A percentile compares a stretch with the other conserved stretches of the same genome.
Evolutionary conservation across 2,329 filamentous ascomycete genomes (phyloP).

Genomic region (Colletotrichum acutatum): DNA sequence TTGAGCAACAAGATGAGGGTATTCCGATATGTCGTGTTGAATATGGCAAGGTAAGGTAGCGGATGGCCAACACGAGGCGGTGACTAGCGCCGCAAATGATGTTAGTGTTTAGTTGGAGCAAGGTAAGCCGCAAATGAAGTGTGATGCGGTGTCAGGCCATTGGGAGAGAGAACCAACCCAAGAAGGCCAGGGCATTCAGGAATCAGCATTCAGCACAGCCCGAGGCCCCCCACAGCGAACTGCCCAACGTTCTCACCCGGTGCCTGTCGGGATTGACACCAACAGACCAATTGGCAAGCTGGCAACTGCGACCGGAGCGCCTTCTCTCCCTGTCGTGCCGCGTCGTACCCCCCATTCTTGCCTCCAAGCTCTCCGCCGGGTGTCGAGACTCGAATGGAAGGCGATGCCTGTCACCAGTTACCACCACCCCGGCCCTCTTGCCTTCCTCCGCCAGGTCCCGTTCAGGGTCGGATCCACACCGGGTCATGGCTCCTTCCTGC

Average conservation of each 20-base stretch:
- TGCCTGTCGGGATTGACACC: constrained; percentile 3
- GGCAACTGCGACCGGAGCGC: not conserved
- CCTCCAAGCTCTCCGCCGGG: not conserved
- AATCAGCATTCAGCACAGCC: constrained; percentile 9
- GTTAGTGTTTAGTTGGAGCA: not conserved
- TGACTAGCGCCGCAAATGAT: not conserved
- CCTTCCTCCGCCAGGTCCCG: not conserved
- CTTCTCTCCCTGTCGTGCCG: not conserved
- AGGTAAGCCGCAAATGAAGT: not conserved
- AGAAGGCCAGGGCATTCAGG: not conserved
- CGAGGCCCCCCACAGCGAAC: not conserved
- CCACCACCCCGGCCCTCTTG: not conserved
- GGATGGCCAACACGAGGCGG: not conserved
- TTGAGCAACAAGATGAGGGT: not conserved
- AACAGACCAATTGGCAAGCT: not conserved
- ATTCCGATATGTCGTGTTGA: not conserved
- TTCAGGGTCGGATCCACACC: constrained; percentile 23
- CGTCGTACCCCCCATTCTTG: not conserved
- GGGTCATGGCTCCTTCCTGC: not conserved
- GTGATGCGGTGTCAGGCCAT: not conserved
- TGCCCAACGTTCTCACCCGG: constrained; percentile 11
- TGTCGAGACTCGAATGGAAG: not conserved
- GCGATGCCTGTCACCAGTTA: not conserved
- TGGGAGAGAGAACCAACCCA: not conserved
- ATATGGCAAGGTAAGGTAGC: not conserved